Conservation (phyloP, 805 yeast species). For the Candida quercuum region DNA sequence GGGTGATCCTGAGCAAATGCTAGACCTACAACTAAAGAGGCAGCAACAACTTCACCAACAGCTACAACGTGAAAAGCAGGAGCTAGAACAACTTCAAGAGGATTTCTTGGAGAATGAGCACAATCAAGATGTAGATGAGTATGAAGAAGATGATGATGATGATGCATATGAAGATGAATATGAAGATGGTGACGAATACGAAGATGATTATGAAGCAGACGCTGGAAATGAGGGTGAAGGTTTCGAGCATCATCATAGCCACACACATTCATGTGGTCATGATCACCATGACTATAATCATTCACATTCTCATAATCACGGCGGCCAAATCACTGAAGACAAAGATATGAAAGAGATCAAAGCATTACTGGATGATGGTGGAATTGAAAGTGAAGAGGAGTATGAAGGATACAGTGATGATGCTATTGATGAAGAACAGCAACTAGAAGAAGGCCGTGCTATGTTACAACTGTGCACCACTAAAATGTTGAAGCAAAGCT, state of each 20-base stretch:
- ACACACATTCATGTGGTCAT: neutral
- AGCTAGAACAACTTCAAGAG: constrained; percentile 11
- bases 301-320: constrained; percentile 2
- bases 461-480: constrained; percentile 78
- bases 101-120: too few species aligned
- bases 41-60: constrained; percentile 13
- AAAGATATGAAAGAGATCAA: constrained; percentile 1
- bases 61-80: constrained; percentile 10
- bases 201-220: constrained; percentile 26
- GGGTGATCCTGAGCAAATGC: constrained; percentile 5
- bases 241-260: constrained; percentile 8
- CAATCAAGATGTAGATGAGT: too few species aligned
- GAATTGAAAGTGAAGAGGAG: constrained; percentile 11
- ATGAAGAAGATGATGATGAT: constrained; percentile 28
- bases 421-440: constrained; percentile 51
- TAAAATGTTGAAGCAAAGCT: constrained; percentile 65
- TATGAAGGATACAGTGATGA: constrained; percentile 31
- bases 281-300: constrained; percentile 6
- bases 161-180: constrained; percentile 32
- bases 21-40: constrained; percentile 9
- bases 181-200: constrained; percentile 32
- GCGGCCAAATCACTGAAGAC: neutral
- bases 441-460: constrained; percentile 73
- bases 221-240: constrained; percentile 16
- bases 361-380: neutral